Percentiles rank a stretch among this genome's conserved stretches.
phyloP scores from a whole-genome alignment of 768 basidiomycete genomes.

The Termitomyces sp. region DNA sequence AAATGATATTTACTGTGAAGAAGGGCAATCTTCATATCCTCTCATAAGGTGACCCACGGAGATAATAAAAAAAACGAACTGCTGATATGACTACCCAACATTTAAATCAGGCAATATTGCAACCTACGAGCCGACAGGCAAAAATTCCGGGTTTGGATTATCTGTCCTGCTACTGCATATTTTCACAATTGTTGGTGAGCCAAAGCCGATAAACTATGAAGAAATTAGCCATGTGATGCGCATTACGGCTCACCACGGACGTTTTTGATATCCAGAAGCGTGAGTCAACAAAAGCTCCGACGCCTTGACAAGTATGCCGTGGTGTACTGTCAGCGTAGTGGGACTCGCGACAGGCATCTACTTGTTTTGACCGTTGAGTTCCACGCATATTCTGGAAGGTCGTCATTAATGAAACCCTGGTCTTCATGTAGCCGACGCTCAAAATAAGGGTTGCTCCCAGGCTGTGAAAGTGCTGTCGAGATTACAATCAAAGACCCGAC shows the following conservation, averaged over 20 bases:
- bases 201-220: slow-evolving; percentile 1
- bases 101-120: slow-evolving; percentile 13
- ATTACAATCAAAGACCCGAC: slow-evolving; percentile 10
- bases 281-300: slow-evolving; percentile 10
- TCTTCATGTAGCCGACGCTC: neutral
- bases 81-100: slow-evolving; percentile 10
- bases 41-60: slow-evolving; percentile 8
- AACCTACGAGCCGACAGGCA: neutral
- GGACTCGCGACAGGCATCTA: neutral
- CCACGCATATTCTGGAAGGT: neutral
- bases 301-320: neutral
- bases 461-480: neutral
- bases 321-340: neutral
- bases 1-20: neutral
- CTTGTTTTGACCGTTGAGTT: neutral
- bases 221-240: slow-evolving; percentile 11
- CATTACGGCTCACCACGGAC: slow-evolving; percentile 1
- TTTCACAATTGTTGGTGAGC: neutral
- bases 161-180: neutral
- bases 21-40: neutral
- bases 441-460: neutral
- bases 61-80: slow-evolving; percentile 6
- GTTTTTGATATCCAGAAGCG: slow-evolving; percentile 12
- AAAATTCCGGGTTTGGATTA: neutral
- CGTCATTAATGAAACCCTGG: no score